phyloP scores from a whole-genome alignment of 1,284 basidiomycete species.

The Pseudozyma pruni region DNA sequence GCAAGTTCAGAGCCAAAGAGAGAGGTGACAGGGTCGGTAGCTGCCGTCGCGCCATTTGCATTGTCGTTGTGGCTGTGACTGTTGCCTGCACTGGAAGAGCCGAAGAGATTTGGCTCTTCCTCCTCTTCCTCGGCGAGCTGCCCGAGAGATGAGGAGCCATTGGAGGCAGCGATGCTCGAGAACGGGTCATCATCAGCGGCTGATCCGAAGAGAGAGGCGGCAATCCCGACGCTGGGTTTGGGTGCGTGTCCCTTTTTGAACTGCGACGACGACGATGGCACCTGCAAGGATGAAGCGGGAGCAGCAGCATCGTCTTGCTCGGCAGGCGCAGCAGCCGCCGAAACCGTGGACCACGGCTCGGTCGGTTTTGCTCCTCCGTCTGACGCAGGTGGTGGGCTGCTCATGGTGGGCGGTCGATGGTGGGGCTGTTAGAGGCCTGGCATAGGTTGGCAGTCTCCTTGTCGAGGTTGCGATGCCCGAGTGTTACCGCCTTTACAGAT shows the following conservation, averaged over 20 bases:
- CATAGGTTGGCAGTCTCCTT: neutral
- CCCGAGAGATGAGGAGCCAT: constrained; percentile 15
- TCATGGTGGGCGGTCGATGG: constrained; percentile 20
- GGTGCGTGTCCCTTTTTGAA: constrained; percentile 43
- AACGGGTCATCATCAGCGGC: constrained; percentile 58
- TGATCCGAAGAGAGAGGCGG: constrained; percentile 56
- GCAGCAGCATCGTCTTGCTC: constrained; percentile 1
- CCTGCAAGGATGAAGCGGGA: constrained; percentile 4
- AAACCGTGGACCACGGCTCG: neutral
- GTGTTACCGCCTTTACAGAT: too few relatives aligned
- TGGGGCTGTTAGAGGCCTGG: neutral
- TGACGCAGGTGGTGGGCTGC: constrained; percentile 11
- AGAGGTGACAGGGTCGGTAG: constrained; percentile 17
- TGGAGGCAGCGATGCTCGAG: constrained; percentile 39
- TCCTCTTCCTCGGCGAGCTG: constrained; percentile 23
- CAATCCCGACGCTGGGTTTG: constrained; percentile 57
- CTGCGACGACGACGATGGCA: constrained; percentile 3
- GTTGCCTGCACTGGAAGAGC: constrained; percentile 5
- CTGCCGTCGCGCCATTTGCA: neutral
- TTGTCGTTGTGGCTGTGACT: neutral
- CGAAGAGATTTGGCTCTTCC: constrained; percentile 37
- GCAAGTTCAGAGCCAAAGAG: constrained; percentile 17
- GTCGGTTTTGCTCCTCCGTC: constrained; percentile 5
- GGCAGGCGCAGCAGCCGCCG: constrained; percentile 2
- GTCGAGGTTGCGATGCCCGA: too few relatives aligned